Evolutionary conservation across 257 asterid species (phyloP), one percentile per base, ranked within the genome.

Genomic region (Rauvolfia tetraphylla): DNA sequence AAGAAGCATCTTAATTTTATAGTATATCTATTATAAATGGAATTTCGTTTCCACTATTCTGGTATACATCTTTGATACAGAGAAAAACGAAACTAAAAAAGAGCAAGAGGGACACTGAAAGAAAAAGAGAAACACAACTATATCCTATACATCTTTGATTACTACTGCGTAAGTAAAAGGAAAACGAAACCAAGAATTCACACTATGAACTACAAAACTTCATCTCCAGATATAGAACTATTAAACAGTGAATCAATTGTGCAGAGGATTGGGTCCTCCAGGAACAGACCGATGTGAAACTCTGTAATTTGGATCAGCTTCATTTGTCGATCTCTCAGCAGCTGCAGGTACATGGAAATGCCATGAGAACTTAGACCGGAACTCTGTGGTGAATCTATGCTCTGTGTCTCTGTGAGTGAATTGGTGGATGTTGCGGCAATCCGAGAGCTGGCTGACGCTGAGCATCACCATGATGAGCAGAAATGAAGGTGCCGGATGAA

Each of bases 251-350:
- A 0, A 79, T 81, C 86, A 86, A 53, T 89, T 89, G 79, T 89
- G 92, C 9, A 89, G 84, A 65, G 94, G 94, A 72, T 89, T 89
- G 13, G 94, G 92, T 44, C 94, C 94, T 44, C 82, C 94, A 0
- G 94, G 94, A 29, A 86, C 86, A 39, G 8, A 41, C 23, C 84
- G 85, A 41, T 56, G 56, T 13, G 91, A 87, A 3, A 69, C 88
- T 65, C 76, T 20, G 39, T 66, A 87, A 25, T 22, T 74, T 9
- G 69, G 29, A 15, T 70, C 68, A 8, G 61, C 74, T 27, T 59
- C 79, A 20, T 77, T 76, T 72, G 73, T 80, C 44, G 88, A 80
- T 76, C 51, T 71, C 57, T 42, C 76, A 13, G 87, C 81, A 67
- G 85, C 71, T 71, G 74, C 61, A 18, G 71, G 79, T 34, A 76